Base-by-base conservation (phyloP, 495 filamentous ascomycete species). In the Penicillium lagena region DNA sequence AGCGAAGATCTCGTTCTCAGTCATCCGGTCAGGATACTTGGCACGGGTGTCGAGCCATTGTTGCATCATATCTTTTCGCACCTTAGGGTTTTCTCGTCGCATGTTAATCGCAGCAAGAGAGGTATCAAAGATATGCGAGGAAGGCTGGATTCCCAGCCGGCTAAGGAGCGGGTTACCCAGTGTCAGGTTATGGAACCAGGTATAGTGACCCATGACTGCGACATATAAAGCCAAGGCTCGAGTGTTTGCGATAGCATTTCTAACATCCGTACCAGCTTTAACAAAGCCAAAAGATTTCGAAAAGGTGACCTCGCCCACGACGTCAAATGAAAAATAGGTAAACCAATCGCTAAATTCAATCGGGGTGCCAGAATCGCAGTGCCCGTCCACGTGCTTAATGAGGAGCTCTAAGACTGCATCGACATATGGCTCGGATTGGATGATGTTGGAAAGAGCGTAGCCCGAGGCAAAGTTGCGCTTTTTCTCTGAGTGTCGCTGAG, bases 301-400 rank as follows among this genome's bases (percentile, higher is more conserved):
- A 41, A 72, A 67, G 7, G 54, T 68, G 5, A 64, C 52, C 41
- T 69, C 64, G 22, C 65, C 72, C 29, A 76, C 56, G 5, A 62
- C 73, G 37, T 63, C 68, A 42, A 77, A 75, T 27, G 70, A 57
- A 40, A 66, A 75, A 50, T 65, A 77, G 36, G 63, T 71, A 27
- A 76, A 52, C 73, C 72, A 78, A 28, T 52, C 32, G 10, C 65
- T 59, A 0, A 75, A 52, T 28, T 76, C 64, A 9, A 72, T 50
- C 3, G 61, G 43, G 9, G 59, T 11, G 9, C 54, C 47, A 2
- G 43, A 35, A 7, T 42, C 17, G 41, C 55, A 43, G 13, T 60
- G 43, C 12, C 58, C 45, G 27, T 64, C 54, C 10, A 75, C 43
- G 9, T 52, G 66, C 9, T 37, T 39, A 5, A 54, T 44, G 1